Base-by-base conservation (phyloP, 129 eudicot species). In the Ambrosia trifida region DNA sequence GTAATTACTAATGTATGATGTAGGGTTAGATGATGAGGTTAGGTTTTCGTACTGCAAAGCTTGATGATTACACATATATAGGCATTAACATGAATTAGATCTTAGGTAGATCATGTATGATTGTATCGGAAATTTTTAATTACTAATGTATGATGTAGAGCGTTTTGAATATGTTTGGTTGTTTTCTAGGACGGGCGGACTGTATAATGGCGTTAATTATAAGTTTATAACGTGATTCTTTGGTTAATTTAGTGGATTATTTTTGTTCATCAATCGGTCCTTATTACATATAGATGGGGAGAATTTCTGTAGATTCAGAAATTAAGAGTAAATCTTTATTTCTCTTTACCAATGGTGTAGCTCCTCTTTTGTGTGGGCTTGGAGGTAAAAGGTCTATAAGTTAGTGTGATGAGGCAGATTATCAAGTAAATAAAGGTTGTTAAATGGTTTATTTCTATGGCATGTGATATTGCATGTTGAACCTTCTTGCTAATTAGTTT, bases 281-380 rank as follows among this genome's bases (percentile, higher is more conserved):
- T 19, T 31, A 38, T 53, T 28, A 38, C 38, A 38, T 52, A 35
- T 54, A 24, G 28, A 20, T 57, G 41, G 41, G 54, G 20, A 72
- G 10, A 16, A 58, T 72, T 31, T 32, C 10, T 49, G 31, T 49
- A 38, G 17, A 12, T 50, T 28, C 61, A 68, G 16, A 50, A 31
- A 68, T 49, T 46, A 68, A 50, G 45, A 3, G 46, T 67, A 30
- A 19, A 12, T 50, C 72, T 49, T 4, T 68, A 46, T 68, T 67
- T 67, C 54, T 49, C 46, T 47, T 14, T 68, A 47, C n/a, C 46
- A 14, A 47, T 10, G 60, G 45, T 67, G 72, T 68, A 32, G 20
- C 31, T 18, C 31, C 13, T 13, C 11, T 33, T 67, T 11, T 41
- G 19, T 43, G 19, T 67, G 58, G 43, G n/a, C 43, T 46, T 67